A percentile compares a stretch with the other conserved stretches of the same genome.
These are phyloP conservation scores for Rhizopogon rudus DNA, from an alignment of 768 basidiomycete genomes.

Conservation along the genomic window DNA sequence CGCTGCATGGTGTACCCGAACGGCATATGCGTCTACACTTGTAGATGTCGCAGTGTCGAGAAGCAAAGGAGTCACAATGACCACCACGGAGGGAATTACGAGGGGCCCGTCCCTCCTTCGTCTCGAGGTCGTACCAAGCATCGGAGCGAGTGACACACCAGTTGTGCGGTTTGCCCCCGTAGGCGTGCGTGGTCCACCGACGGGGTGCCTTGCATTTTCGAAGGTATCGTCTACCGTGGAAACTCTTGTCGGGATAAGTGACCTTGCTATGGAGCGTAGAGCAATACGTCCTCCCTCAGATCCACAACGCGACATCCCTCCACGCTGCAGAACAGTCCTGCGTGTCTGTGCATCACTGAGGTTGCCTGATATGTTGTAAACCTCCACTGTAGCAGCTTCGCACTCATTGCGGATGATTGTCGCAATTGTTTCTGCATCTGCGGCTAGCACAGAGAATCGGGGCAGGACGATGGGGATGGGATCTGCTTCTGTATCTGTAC, in stretches of 20 bases:
- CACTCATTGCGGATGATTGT: conserved; percentile 59
- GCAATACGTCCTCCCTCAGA: conserved; percentile 57
- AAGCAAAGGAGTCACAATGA: conserved; percentile 48
- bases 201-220: conserved; percentile 17
- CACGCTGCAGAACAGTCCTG: conserved; percentile 59
- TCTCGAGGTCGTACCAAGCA: conserved; percentile 28
- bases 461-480: conserved; percentile 58
- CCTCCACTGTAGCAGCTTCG: conserved; percentile 49
- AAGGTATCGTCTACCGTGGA: conserved; percentile 10
- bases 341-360: conserved; percentile 55
- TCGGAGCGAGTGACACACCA: conserved; percentile 9
- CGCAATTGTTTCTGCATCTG: conserved; percentile 56
- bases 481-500: conserved; percentile 27
- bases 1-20: conserved; percentile 50
- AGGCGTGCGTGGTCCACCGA: conserved; percentile 15
- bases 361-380: conserved; percentile 56
- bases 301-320: conserved; percentile 55
- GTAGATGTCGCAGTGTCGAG: conserved; percentile 22
- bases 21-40: conserved; percentile 44
- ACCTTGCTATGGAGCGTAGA: conserved; percentile 36
- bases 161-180: conserved; percentile 12
- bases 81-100: conserved; percentile 56
- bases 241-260: conserved; percentile 14
- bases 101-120: conserved; percentile 50
- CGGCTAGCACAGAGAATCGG: conserved; percentile 62